Base-by-base conservation (phyloP, 352 stramenopile genomes). In the Pythium aphanidermatum region DNA sequence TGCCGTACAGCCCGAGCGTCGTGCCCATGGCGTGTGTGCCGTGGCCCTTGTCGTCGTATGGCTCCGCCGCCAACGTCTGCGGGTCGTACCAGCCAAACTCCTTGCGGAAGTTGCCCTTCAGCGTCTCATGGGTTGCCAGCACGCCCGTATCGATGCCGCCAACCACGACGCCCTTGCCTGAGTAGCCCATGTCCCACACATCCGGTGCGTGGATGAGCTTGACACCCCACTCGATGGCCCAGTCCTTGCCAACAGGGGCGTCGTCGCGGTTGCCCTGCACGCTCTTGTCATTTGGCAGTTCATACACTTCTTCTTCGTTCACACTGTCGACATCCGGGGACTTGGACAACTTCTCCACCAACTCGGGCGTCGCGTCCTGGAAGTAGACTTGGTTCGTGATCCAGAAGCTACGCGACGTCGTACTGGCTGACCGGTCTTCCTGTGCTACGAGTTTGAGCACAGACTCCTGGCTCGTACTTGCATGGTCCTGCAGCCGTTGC, bases 61-160 rank as follows among this genome's bases (percentile, higher is more conserved):
- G 55, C 12, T 36, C n/a, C 12, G 21, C 21, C 16, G 30, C 17
- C 16, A 43, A 13, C 30, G 48, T 55, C 11, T 52, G 32, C 6
- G 58, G 47, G 43, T 67, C 55, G 39, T 44, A 64, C 53, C 58
- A 67, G 19, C 58, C 58, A 17, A 51, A 55, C 10, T 44, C 52
- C 4, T 14, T 14, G 43, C 51, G 51, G 35, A 51, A 66, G 34
- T 53, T 62, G 39, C 5, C 19, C 20, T 47, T 42, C 12, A 57
- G 28, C 6, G 36, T 28, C 12, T 46, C 44, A 21, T 60, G 51
- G 17, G 51, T 55, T 14, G 10, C 33, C 6, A n/a, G 27, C 17
- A 46, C 51, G 12, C 41, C 51, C 11, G 41, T 53, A 21, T 58
- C 51, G 23, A 60, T 60, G 26, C 5, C 30, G 13, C 25, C 36